Base-by-base conservation (phyloP, 768 basidiomycete genomes). In the Russula sp. region DNA sequence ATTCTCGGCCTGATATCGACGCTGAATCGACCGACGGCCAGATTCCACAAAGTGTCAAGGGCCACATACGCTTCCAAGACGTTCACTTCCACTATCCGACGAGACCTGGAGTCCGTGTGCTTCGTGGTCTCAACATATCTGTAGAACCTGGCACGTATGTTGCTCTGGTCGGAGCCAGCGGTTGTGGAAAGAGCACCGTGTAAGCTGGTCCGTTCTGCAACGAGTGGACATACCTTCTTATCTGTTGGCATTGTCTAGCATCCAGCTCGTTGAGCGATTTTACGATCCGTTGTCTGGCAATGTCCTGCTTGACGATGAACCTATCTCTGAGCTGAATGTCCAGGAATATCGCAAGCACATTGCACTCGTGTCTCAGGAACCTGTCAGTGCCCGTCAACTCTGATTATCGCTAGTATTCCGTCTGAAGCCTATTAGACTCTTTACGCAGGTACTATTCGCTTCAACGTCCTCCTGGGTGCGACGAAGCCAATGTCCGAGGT, bases 311-410 rank as follows among this genome's bases (percentile, higher is more conserved):
- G 91, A 94, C 64, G 85, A 80, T 52, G 78, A 87, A 70, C 79
- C 82, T 59, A 86, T 94, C 69, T 79, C 80, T 9, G 84, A 88
- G 8, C 79, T 90, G 59, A 92, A 92, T 64, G 76, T 93, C 40
- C 87, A 91, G 69, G 88, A 89, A 51, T 97, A 94, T 77, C 83
- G 94, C 62, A 87, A 90, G 71, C 81, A 91, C 37, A 80, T 96
- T 39, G 87, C 91, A 0, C 78, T 96, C 35, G 94, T 97, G n/a
- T 94, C 93, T 56, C 94, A 97, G 72, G 89, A 91, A 63, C 89
- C 89, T 18, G 48, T 64, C 13, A 62, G 65, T 62, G 66, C 45
- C 20, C 11, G 68, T 67, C 55, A 62, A 60, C 39, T 47, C 66
- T 63, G 39, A 22, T 39, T 14, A 22, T 37, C 49, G 34, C 0